These are phyloP conservation scores for Piper longum DNA, from an alignment of 164 flowering plant genomes.

Conservation along the genomic window DNA sequence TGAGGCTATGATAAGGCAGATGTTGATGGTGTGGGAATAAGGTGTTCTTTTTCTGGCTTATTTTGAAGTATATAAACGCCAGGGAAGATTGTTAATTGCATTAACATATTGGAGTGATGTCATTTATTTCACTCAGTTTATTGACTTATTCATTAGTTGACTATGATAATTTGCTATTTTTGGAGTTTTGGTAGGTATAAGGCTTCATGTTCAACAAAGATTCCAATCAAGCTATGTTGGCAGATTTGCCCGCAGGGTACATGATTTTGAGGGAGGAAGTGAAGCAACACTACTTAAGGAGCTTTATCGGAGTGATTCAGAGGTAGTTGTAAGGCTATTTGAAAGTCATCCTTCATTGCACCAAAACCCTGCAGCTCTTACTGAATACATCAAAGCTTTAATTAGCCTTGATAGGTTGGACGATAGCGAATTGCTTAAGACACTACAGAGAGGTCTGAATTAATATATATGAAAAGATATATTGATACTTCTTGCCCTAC, in stretches of 20 bases:
- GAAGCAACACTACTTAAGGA: constrained; percentile 57
- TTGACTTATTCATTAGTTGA: not conserved
- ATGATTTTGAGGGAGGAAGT: constrained; percentile 48
- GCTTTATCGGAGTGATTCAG: constrained; percentile 74
- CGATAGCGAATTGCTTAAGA: constrained; percentile 66
- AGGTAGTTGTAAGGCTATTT: constrained; percentile 75
- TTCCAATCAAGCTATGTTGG: constrained; percentile 72
- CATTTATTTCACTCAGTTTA: too few species aligned
- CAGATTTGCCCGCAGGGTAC: constrained; percentile 54
- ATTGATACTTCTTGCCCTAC: not conserved
- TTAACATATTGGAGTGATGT: too few species aligned
- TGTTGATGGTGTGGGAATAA: too few species aligned
- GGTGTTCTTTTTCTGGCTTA: too few species aligned
- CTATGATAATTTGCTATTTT: not conserved
- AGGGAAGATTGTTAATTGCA: too few species aligned
- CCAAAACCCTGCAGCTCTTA: constrained; percentile 62
- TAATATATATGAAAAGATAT: not conserved
- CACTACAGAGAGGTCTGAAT: constrained; percentile 62
- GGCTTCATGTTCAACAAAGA: constrained; percentile 29
- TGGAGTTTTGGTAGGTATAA: constrained; percentile 24
- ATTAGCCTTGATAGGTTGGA: constrained; percentile 82
- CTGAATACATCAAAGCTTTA: constrained; percentile 88
- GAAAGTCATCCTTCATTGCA: constrained; percentile 80
- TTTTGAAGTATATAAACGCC: too few species aligned
- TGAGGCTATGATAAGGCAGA: too few species aligned